Percentiles rank a stretch among this genome's conserved stretches.
Conservation (phyloP, 2,329 filamentous ascomycete species). For the Fusarium sp. region DNA sequence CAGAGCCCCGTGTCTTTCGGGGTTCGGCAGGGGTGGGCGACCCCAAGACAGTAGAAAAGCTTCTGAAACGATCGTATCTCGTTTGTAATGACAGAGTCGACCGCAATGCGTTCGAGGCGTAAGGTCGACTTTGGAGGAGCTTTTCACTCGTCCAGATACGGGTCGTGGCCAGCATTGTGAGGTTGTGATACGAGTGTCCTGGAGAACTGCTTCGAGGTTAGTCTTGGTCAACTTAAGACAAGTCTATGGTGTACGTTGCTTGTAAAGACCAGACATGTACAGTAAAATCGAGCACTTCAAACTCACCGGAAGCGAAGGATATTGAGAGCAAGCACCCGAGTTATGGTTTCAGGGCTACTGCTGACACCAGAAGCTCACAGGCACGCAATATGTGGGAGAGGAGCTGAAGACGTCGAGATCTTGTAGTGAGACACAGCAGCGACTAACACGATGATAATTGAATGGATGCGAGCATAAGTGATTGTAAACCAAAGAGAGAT, state of each 20-base stretch:
- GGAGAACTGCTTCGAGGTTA: slow-evolving; percentile 4
- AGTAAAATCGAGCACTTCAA: background rate
- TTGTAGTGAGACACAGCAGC: slow-evolving; percentile 20
- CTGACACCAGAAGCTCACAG: slow-evolving; percentile 3
- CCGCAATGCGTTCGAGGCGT: slow-evolving; percentile 22
- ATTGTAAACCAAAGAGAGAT: background rate
- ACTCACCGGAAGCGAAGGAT: slow-evolving; percentile 25
- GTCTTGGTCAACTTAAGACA: background rate
- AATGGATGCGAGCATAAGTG: slow-evolving; percentile 9
- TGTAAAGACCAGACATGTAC: background rate
- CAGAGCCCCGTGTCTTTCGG: slow-evolving; percentile 55
- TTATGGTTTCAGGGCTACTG: slow-evolving; percentile 16
- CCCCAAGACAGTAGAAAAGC: slow-evolving; percentile 63
- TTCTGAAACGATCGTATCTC: slow-evolving; percentile 50
- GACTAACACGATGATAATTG: slow-evolving; percentile 19
- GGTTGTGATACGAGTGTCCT: slow-evolving; percentile 8
- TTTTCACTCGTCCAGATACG: slow-evolving; percentile 48
- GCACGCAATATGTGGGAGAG: background rate
- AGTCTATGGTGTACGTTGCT: background rate
- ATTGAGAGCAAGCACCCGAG: slow-evolving; percentile 15
- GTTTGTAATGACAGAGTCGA: slow-evolving; percentile 31
- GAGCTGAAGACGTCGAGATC: slow-evolving; percentile 2
- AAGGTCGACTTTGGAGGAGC: slow-evolving; percentile 39
- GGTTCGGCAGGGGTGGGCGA: slow-evolving; percentile 56
- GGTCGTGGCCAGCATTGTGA: slow-evolving; percentile 44